phyloP scores from a whole-genome alignment of 148 eudicot species.

The Arctostaphylos glauca region DNA sequence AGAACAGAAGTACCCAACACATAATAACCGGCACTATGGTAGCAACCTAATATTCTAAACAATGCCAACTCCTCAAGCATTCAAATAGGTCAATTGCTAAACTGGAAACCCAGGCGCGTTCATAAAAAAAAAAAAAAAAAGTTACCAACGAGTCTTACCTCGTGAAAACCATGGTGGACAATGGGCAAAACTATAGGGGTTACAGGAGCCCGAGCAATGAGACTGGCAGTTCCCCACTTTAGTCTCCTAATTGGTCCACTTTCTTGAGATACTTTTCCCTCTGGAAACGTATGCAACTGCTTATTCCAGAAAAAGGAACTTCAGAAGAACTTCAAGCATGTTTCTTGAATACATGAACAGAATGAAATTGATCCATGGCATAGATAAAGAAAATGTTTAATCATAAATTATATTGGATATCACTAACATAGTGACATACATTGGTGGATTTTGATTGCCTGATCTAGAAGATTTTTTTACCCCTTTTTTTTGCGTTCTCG shows the following conservation, averaged over 20 bases:
- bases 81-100: conserved; percentile 4
- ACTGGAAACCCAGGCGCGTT: neutral
- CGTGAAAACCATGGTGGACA: conserved; percentile 74
- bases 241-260: conserved; percentile 76
- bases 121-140: neutral
- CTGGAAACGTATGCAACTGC: conserved; percentile 95
- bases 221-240: conserved; percentile 99
- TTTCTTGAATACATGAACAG: neutral
- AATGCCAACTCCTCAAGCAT: neutral
- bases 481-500: neutral
- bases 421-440: no score
- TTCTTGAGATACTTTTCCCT: conserved; percentile 85
- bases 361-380: neutral
- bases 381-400: neutral
- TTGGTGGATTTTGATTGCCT: no score
- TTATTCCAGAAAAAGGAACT: conserved; percentile 12
- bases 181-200: conserved; percentile 91
- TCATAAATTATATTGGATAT: no score
- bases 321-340: neutral
- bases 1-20: neutral
- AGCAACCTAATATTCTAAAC: neutral
- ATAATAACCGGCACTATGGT: neutral
- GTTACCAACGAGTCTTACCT: conserved; percentile 39
- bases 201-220: conserved; percentile 79
- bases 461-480: no score